Conservation (phyloP, 1,284 basidiomycete species). For the Bondarzewia mesenterica region DNA sequence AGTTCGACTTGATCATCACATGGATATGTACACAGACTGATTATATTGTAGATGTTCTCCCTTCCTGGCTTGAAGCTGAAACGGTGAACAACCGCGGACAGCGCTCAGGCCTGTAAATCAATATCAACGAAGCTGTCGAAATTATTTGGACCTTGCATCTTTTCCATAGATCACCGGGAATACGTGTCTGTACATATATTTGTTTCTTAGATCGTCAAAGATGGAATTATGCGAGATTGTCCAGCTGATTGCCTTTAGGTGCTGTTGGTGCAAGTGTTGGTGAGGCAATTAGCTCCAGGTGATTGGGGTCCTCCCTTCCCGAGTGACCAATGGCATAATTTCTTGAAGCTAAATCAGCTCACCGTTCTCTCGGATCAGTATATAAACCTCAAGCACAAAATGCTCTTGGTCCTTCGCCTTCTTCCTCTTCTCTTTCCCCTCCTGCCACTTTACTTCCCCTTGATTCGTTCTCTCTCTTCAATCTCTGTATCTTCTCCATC, state of each 20-base stretch:
- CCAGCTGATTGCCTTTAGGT: no score
- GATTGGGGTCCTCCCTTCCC: neutral
- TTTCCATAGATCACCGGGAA: neutral
- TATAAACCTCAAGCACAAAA: neutral
- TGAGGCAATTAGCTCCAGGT: neutral
- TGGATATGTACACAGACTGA: neutral
- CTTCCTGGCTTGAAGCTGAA: conserved; percentile 18
- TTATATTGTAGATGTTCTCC: conserved; percentile 10
- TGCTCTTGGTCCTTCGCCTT: neutral
- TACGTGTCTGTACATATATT: neutral
- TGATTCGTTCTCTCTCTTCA: neutral
- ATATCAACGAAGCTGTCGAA: neutral
- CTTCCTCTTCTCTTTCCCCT: neutral
- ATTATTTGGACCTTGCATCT: no score
- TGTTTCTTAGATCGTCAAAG: neutral
- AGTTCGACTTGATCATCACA: conserved; percentile 9
- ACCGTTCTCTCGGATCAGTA: neutral
- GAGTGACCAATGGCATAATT: conserved; percentile 2
- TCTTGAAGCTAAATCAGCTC: conserved; percentile 3
- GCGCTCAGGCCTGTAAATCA: no score
- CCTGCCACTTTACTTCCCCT: neutral
- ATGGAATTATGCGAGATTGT: no score
- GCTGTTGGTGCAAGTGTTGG: no score
- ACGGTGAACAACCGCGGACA: no score
- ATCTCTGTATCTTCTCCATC: neutral